Percentiles rank a stretch among this genome's conserved stretches.
Evolutionary conservation across 1,139 yeast species (phyloP).

Genomic region (Magnusiomyces paraingens): DNA sequence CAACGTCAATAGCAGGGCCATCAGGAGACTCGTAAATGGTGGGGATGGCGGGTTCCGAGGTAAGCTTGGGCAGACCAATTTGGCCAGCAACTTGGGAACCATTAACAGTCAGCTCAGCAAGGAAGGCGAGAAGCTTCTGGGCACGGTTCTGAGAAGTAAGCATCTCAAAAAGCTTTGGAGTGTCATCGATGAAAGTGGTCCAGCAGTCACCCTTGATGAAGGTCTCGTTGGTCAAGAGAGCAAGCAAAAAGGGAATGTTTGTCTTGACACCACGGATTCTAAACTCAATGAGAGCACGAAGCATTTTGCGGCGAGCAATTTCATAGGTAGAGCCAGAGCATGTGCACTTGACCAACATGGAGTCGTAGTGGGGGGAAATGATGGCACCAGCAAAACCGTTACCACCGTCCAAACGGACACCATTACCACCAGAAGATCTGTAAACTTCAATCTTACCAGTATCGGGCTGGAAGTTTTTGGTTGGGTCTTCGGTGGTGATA

Average conservation of each 20-base stretch:
- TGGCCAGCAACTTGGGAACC: slow-evolving; percentile 96
- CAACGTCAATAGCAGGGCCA: slow-evolving; percentile 49
- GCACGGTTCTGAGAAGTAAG: slow-evolving; percentile 95
- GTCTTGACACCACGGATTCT: slow-evolving; percentile 99
- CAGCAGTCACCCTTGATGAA: slow-evolving; percentile 86
- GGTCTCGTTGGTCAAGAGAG: slow-evolving; percentile 88
- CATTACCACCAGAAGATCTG: slow-evolving; percentile 99
- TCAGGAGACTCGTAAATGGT: slow-evolving; percentile 51
- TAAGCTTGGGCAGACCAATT: slow-evolving; percentile 80
- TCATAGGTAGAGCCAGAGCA: slow-evolving; percentile 96
- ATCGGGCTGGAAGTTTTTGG: slow-evolving; percentile 96
- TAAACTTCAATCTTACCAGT: slow-evolving; percentile 98
- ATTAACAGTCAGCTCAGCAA: slow-evolving; percentile 89
- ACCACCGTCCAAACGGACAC: slow-evolving; percentile 98
- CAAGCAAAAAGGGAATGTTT: slow-evolving; percentile 90
- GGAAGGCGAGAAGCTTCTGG: slow-evolving; percentile 78
- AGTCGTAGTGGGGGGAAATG: slow-evolving; percentile 95
- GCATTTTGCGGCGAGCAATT: slow-evolving; percentile 95
- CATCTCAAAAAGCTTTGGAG: slow-evolving; percentile 94
- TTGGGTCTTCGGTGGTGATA: slow-evolving; percentile 97
- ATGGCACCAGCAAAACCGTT: slow-evolving; percentile 98
- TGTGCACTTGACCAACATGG: slow-evolving; percentile 96
- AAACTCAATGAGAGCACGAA: slow-evolving; percentile 92
- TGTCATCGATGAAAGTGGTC: slow-evolving; percentile 98
- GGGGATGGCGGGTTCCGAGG: slow-evolving; percentile 70